Evolutionary conservation across 2,329 filamentous ascomycete species (phyloP), one percentile per base, ranked within the genome.

Genomic region (Simplicillium sp.): DNA sequence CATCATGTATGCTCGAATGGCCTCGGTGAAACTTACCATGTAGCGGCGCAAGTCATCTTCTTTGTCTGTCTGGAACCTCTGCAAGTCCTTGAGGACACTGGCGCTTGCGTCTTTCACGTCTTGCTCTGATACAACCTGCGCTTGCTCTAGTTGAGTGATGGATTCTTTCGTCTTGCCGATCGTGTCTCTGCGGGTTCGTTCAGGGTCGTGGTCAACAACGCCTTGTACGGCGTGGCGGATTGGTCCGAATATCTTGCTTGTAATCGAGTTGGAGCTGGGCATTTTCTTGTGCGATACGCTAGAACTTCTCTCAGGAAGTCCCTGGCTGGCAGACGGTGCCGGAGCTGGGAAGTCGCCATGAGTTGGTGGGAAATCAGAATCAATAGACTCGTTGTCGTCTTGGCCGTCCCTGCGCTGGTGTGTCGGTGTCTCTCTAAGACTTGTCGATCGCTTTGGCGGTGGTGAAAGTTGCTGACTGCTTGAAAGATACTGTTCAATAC

Each of bases 131-230:
- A 86, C 89, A 28, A 87, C 77, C 43, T 96, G 76, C 1, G 92
- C 92, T 67, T 94, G 87, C 62, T 97, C 89, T 39, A 98, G 72
- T 67, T 96, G 76, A 36, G 65, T 75, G 46, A 98, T 80, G 43
- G 81, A 86, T 64, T 98, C 92, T 48, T 83, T 81, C 1, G 92
- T 98, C 71, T 96, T 97, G 32, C 90, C 89, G 51, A 98, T 96
- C 48, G 87, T 84, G 59, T 98, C 92, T 40, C 92, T 77, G 40
- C 92, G 75, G 34, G 89, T 95, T 47, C 89, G 75, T 64, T 98
- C 92, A 0, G 92, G 92, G 56, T 98, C 92, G 34, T 94, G 87
- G 58, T 98, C 92, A 1, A 92, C 90, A 53, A 97, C 90, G 4
- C 92, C 92, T 55, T 97, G 87, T 29, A 97, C 87, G 0, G 92